Percentiles rank a stretch among this genome's conserved stretches.
Conservation (phyloP, 2,329 filamentous ascomycete species). For the Curvularia lunata region DNA sequence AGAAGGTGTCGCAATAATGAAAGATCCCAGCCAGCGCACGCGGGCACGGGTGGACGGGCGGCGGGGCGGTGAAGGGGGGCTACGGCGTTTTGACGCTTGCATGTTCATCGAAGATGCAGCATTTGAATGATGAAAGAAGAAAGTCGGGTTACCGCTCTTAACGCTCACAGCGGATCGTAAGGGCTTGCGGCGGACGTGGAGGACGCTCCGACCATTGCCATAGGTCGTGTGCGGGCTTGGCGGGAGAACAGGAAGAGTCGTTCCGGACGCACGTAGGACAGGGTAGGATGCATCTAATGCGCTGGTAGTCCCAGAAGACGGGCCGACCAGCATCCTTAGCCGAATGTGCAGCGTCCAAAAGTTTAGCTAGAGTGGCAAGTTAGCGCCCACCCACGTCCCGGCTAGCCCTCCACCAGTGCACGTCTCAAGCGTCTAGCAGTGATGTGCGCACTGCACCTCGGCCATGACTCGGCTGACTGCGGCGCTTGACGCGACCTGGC, state of each 20-base stretch:
- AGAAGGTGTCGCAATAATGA: conserved; percentile 55
- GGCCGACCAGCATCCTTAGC: conserved; percentile 29
- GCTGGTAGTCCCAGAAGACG: conserved; percentile 28
- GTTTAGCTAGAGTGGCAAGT: conserved; percentile 37
- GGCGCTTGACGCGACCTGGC: conserved; percentile 34
- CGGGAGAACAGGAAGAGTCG: conserved; percentile 20
- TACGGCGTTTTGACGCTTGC: conserved; percentile 28
- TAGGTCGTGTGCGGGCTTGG: conserved; percentile 27
- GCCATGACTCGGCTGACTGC: conserved; percentile 38
- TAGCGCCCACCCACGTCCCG: conserved; percentile 29
- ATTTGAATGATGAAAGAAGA: conserved; percentile 31
- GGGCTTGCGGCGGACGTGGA: conserved; percentile 21
- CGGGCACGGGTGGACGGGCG: conserved; percentile 18
- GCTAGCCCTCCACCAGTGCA: conserved; percentile 24
- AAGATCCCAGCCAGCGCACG: conserved; percentile 17
- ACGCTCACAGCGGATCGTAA: conserved; percentile 11
- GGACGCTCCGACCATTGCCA: conserved; percentile 25
- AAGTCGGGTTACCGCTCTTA: conserved; percentile 20
- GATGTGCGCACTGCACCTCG: conserved; percentile 34
- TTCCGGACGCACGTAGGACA: conserved; percentile 26
- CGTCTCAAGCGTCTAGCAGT: conserved; percentile 18
- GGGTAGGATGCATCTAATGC: conserved; percentile 20
- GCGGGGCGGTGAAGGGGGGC: conserved; percentile 31
- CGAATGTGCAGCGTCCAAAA: conserved; percentile 25
- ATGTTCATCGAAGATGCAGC: conserved; percentile 23